Conservation (phyloP, 2,329 filamentous ascomycete genomes). For the Penicillium sp. region DNA sequence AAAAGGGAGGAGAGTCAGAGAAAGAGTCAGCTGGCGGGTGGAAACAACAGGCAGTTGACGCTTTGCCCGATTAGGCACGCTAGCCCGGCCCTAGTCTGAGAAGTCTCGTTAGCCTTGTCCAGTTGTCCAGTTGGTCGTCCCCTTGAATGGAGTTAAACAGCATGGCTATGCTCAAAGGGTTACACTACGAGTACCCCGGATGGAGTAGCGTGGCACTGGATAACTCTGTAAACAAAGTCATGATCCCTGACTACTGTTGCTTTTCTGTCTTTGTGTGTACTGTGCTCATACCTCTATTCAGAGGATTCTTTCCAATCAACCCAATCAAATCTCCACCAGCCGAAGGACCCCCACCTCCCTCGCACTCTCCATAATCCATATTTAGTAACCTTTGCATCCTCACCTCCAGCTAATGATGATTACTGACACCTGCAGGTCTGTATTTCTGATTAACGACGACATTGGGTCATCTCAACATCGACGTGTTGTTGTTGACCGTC, state of each 20-base stretch:
- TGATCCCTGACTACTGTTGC: too few relatives aligned
- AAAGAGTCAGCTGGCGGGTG: slow-evolving; percentile 4
- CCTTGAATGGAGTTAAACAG: neutral
- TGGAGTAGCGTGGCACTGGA: neutral
- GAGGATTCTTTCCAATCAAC: neutral
- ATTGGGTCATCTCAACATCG: neutral
- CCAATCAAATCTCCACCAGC: neutral
- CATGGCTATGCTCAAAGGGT: neutral
- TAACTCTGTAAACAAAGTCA: too few relatives aligned
- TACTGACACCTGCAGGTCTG: neutral
- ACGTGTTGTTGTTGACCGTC: neutral
- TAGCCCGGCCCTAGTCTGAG: slow-evolving; percentile 17
- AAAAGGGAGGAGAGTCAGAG: slow-evolving; percentile 10
- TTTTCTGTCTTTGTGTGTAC: too few relatives aligned
- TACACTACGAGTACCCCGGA: neutral
- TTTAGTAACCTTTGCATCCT: slow-evolving; percentile 4
- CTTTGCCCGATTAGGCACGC: slow-evolving; percentile 15
- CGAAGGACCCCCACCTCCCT: neutral
- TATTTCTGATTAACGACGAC: neutral
- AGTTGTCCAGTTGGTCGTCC: neutral
- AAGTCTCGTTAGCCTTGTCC: slow-evolving; percentile 9
- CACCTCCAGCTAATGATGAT: neutral
- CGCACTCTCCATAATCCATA: slow-evolving; percentile 7
- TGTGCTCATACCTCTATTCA: neutral
- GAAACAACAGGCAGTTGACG: slow-evolving; percentile 12